These are phyloP conservation scores for Hygrophorus russula DNA, from an alignment of 768 basidiomycete species.

Conservation along the genomic window DNA sequence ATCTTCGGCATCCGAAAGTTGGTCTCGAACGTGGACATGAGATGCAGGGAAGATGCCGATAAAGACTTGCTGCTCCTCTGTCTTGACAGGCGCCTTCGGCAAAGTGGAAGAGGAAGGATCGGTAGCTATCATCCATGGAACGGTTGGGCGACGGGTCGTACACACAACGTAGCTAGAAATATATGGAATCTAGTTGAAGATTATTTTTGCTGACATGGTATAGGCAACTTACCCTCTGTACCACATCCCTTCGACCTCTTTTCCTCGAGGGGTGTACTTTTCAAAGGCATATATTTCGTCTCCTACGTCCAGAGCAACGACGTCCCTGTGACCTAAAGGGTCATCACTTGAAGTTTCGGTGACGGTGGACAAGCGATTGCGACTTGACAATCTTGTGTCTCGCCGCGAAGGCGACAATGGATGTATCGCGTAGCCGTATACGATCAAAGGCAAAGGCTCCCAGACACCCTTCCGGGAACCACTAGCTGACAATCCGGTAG, in stretches of 20 bases:
- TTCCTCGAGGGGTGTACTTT: constrained; percentile 63
- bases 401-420: constrained; percentile 69
- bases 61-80: constrained; percentile 81
- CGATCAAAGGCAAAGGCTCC: constrained; percentile 49
- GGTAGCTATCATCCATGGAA: constrained; percentile 47
- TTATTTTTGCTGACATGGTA: background rate
- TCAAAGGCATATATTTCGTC: constrained; percentile 98
- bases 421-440: constrained; percentile 89
- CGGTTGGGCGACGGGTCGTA: constrained; percentile 62
- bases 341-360: constrained; percentile 58
- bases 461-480: constrained; percentile 22
- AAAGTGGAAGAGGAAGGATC: constrained; percentile 43
- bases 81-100: constrained; percentile 40
- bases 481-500: too few species aligned
- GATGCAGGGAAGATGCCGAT: constrained; percentile 92
- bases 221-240: constrained; percentile 74
- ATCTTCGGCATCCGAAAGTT: constrained; percentile 81
- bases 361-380: constrained; percentile 48
- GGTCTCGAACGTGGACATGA: constrained; percentile 79
- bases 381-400: constrained; percentile 51
- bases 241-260: constrained; percentile 77
- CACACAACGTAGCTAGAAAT: constrained; percentile 71
- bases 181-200: background rate
- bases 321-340: constrained; percentile 54
- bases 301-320: constrained; percentile 84